Percentiles rank a stretch among this genome's conserved stretches.
Evolutionary conservation across 2,329 filamentous ascomycete species (phyloP).

Genomic region (Microascus cirrosus): DNA sequence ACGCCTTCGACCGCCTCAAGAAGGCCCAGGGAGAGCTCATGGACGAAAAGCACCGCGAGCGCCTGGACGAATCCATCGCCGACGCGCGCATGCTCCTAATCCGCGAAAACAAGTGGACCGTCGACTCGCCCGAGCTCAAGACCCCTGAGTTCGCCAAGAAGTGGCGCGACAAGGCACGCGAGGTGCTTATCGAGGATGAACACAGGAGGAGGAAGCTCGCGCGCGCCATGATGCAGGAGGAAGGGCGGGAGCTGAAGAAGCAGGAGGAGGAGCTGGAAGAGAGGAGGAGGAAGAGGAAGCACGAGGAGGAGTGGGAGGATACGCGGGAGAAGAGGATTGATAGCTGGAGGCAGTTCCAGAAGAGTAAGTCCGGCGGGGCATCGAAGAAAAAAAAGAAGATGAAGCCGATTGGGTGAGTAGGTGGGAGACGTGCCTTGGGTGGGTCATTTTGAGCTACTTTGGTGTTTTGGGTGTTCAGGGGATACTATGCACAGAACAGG

Average conservation of each 20-base stretch:
- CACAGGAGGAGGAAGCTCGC: conserved; percentile 71
- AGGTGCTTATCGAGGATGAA: conserved; percentile 89
- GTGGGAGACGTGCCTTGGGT: neutral
- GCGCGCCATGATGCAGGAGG: conserved; percentile 93
- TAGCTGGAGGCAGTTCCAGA: conserved; percentile 89
- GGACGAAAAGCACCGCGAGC: conserved; percentile 83
- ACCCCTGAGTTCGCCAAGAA: conserved; percentile 70
- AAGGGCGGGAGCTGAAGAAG: conserved; percentile 78
- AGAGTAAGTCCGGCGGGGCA: conserved; percentile 45
- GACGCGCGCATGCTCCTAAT: conserved; percentile 93
- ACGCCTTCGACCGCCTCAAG: conserved; percentile 92
- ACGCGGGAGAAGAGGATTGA: conserved; percentile 84
- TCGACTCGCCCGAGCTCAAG: conserved; percentile 78
- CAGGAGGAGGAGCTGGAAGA: conserved; percentile 76
- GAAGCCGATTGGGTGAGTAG: conserved; percentile 44
- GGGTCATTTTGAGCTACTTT: neutral
- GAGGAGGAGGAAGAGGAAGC: conserved; percentile 77
- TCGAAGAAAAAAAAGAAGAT: conserved; percentile 56
- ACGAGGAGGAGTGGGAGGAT: conserved; percentile 91
- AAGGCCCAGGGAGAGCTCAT: conserved; percentile 86
- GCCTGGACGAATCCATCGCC: conserved; percentile 87
- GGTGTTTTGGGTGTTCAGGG: neutral
- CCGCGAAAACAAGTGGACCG: conserved; percentile 85
- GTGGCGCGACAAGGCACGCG: conserved; percentile 84
- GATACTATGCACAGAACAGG: neutral